Base-by-base conservation (phyloP, 2,329 filamentous ascomycete species). In the Ceratocystis harringtonii region DNA sequence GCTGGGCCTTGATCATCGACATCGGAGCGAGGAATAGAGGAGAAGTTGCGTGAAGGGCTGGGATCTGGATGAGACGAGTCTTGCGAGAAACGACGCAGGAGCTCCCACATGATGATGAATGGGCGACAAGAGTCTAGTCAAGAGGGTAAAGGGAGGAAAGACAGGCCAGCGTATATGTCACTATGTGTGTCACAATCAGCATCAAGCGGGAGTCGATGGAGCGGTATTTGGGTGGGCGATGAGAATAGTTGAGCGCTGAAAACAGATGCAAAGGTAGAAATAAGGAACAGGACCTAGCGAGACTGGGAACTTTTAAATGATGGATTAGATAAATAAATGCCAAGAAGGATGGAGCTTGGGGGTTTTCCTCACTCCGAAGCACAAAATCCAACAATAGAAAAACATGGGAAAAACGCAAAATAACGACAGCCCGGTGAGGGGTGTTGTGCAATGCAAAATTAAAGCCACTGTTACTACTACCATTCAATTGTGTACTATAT, bases 1-100 rank as follows among this genome's bases (percentile, higher is more conserved):
- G 61, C 68, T 57, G 68, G 74, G 73, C 25, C 43, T 44, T 62
- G 64, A 25, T 82, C 80, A 10, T 79, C 76, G 30, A 82, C 84
- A 70, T 90, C 60, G 60, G 60, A 19, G 60, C 15, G 22, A n/a
- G 60, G 41, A 10, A 36, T 19, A n/a, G 55, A 44, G 12, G 32
- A 50, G 43, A 50, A 44, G 64, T 41, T 58, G 28, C 64, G 43
- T 36, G 52, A 61, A 6, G 30, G 25, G 43, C 28, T 32, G n/a
- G 43, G 19, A 12, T 65, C 45, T 62, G 58, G 30, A 22, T 58
- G 41, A 25, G 50, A 45, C 48, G 65, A 48, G 50, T 65, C 66
- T 65, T 67, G 66, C 17, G 66, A 67, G 48, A 67, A 61, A 50
- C 66, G 66, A n/a, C 66, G 66, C 15, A 67, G 63, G 30, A 67